phyloP scores from a whole-genome alignment of 1,284 basidiomycete species.

The Sphagnurus paluster region DNA sequence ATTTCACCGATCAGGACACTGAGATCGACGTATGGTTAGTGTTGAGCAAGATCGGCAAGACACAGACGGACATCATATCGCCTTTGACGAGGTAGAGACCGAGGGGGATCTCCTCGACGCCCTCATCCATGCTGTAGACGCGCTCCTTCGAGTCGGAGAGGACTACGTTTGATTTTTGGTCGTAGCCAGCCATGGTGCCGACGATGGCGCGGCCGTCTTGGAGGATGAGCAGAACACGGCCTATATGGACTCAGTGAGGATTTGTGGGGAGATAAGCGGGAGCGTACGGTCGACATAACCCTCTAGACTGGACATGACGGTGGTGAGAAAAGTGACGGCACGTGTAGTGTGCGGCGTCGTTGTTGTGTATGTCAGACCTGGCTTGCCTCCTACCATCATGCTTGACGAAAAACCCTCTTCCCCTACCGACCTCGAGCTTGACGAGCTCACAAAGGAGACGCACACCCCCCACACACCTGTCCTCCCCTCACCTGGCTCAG shows the following conservation, averaged over 20 bases:
- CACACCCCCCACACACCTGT: slow-evolving; percentile 16
- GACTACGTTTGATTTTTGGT: slow-evolving; percentile 92
- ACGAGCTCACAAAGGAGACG: slow-evolving; percentile 4
- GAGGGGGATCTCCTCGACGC: slow-evolving; percentile 93
- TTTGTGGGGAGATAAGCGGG: not conserved
- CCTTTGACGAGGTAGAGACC: slow-evolving; percentile 97
- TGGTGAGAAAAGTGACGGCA: not conserved
- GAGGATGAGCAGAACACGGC: slow-evolving; percentile 83
- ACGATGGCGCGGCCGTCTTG: slow-evolving; percentile 91
- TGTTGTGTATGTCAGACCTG: not conserved
- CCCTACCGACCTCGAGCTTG: slow-evolving; percentile 8
- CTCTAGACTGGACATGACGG: slow-evolving; percentile 75
- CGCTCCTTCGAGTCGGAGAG: slow-evolving; percentile 90
- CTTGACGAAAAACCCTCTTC: not conserved
- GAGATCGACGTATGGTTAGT: slow-evolving; percentile 10
- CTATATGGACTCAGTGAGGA: slow-evolving; percentile 33
- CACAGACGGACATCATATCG: slow-evolving; percentile 84
- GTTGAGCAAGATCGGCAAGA: not conserved
- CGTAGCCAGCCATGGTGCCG: slow-evolving; percentile 89
- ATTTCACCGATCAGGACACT: slow-evolving; percentile 91
- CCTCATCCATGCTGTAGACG: slow-evolving; percentile 86
- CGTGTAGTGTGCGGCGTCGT: not conserved
- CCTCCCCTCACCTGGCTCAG: slow-evolving; percentile 61
- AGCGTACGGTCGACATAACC: slow-evolving; percentile 81
- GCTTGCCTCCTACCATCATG: slow-evolving; percentile 1